Evolutionary conservation across 805 yeast genomes (phyloP).

Genomic region (Clavispora vitiphila): DNA sequence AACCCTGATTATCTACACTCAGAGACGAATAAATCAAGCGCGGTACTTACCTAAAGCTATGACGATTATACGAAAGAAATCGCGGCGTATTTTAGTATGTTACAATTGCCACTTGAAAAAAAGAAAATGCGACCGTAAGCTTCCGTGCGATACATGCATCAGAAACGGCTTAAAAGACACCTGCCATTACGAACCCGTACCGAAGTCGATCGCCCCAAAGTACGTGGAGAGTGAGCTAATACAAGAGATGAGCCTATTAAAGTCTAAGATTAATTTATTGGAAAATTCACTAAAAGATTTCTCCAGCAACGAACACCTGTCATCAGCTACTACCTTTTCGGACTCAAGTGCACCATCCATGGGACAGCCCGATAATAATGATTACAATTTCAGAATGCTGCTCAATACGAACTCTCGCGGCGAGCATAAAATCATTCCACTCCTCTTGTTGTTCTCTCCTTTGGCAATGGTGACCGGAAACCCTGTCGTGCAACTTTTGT

Average conservation of each 20-base stretch:
- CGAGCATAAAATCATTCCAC: not conserved
- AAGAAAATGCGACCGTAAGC: not conserved
- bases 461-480: not conserved
- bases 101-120: not conserved
- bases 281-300: no score
- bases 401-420: not conserved
- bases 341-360: no score
- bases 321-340: no score
- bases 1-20: no score
- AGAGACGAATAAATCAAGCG: no score
- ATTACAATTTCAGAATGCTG: not conserved
- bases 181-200: not conserved
- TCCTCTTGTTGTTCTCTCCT: not conserved
- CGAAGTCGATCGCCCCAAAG: no score
- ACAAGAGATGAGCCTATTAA: not conserved
- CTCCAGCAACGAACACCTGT: no score
- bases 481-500: not conserved
- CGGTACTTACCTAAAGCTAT: no score
- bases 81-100: not conserved
- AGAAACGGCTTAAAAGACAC: not conserved
- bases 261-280: not conserved
- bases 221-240: not conserved
- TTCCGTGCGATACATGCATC: not conserved
- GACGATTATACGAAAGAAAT: no score
- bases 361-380: no score